These are phyloP conservation scores for Cavenderia fasciculata DNA, from an alignment of 78 protist species.

Conservation along the genomic window DNA sequence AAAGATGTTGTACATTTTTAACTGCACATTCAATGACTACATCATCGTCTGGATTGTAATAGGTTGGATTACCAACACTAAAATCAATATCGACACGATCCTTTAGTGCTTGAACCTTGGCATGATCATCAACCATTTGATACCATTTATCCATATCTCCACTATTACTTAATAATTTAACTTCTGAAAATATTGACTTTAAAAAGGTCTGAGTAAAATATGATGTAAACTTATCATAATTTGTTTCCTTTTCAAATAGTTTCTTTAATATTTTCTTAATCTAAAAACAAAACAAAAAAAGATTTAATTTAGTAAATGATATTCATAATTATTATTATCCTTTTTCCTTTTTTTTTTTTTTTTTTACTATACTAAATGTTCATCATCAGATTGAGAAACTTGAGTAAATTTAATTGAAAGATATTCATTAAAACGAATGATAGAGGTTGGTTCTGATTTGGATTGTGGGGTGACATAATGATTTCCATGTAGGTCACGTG, in stretches of 20 bases:
- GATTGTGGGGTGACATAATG: not conserved
- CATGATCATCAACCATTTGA: constrained; percentile 5
- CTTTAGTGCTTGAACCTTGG: not conserved
- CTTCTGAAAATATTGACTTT: constrained; percentile 39
- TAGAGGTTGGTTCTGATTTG: not conserved
- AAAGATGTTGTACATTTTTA: constrained; percentile 42
- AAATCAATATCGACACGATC: constrained; percentile 72
- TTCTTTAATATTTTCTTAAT: constrained; percentile 26
- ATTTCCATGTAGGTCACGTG: constrained; percentile 6
- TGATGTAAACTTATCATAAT: not conserved
- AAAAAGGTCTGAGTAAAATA: constrained; percentile 34
- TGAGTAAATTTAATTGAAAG: not conserved
- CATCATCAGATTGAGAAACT: constrained; percentile 29
- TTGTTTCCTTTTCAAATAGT: constrained; percentile 6
- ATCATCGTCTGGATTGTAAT: constrained; percentile 51
- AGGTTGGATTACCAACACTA: constrained; percentile 7
- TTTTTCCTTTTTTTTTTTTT: not conserved
- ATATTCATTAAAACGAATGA: not conserved
- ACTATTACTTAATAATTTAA: not conserved
- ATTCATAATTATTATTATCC: not conserved
- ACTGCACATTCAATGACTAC: constrained; percentile 38
- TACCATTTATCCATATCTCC: constrained; percentile 43
- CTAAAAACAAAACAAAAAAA: not conserved
- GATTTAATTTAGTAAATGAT: not conserved
- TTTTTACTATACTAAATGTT: constrained; percentile 22